phyloP scores from a whole-genome alignment of 208 protist species.

The Trypanosoma melophagium region DNA sequence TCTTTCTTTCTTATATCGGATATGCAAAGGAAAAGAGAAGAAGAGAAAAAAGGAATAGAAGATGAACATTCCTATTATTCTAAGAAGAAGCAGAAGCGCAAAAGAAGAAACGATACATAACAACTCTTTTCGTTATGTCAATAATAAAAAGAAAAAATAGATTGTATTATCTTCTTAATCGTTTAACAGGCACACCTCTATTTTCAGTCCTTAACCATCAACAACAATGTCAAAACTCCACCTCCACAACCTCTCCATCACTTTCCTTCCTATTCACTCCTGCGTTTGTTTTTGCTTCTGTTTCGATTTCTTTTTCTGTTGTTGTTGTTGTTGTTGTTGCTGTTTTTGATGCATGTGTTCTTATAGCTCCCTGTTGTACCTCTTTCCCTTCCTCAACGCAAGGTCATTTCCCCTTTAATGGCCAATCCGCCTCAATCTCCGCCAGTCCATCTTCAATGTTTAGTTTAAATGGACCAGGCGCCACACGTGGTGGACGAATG shows the following conservation, averaged over 20 bases:
- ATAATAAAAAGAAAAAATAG: too few species aligned
- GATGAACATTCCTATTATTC: too few species aligned
- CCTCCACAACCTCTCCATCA: too few species aligned
- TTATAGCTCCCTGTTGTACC: background rate
- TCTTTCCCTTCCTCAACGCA: background rate
- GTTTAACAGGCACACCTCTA: too few species aligned
- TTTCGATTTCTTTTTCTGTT: slow-evolving; percentile 13
- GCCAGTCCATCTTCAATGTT: background rate
- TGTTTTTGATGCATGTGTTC: background rate
- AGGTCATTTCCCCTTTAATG: background rate
- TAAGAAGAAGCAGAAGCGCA: too few species aligned
- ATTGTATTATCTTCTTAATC: too few species aligned
- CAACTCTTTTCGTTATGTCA: too few species aligned
- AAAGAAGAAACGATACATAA: too few species aligned
- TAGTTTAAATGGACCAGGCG: slow-evolving; percentile 37
- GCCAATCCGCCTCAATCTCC: slow-evolving; percentile 16
- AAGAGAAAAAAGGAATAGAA: slow-evolving; percentile 19
- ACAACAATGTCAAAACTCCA: too few species aligned
- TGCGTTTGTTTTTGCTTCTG: slow-evolving; percentile 9
- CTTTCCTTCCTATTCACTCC: background rate
- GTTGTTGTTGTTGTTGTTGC: slow-evolving; percentile 16
- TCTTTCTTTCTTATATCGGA: background rate
- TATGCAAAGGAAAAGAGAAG: slow-evolving; percentile 10
- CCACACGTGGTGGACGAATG: slow-evolving; percentile 29
- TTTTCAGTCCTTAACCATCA: too few species aligned